Conservation (phyloP, 805 yeast genomes). For the Barnettozyma wickerhamii region DNA sequence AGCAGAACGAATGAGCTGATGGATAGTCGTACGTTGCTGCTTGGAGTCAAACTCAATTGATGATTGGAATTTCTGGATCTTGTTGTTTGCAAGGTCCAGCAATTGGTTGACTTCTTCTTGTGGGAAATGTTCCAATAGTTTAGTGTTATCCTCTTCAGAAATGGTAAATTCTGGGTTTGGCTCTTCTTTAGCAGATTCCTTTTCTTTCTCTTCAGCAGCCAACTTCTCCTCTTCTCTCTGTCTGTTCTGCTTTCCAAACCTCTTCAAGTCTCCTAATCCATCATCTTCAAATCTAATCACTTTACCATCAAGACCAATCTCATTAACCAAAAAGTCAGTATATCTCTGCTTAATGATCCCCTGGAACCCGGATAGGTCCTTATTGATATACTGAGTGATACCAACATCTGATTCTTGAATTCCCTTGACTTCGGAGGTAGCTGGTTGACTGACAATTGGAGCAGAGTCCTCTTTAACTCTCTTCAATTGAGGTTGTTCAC, state of each 20-base stretch:
- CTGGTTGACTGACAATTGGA: neutral
- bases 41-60: slow-evolving; percentile 58
- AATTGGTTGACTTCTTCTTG: slow-evolving; percentile 39
- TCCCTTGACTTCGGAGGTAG: slow-evolving; percentile 27
- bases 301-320: slow-evolving; percentile 61
- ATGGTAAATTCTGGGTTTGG: slow-evolving; percentile 34
- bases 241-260: slow-evolving; percentile 32
- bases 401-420: slow-evolving; percentile 82
- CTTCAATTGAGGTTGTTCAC: neutral
- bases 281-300: slow-evolving; percentile 75
- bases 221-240: slow-evolving; percentile 10
- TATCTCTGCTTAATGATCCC: slow-evolving; percentile 87
- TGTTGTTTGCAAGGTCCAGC: slow-evolving; percentile 9
- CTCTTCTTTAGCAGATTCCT: slow-evolving; percentile 23
- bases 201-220: slow-evolving; percentile 8
- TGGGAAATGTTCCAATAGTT: slow-evolving; percentile 53
- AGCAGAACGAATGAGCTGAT: slow-evolving; percentile 67
- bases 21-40: slow-evolving; percentile 69
- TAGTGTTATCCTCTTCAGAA: slow-evolving; percentile 38
- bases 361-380: slow-evolving; percentile 54
- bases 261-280: slow-evolving; percentile 56
- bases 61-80: slow-evolving; percentile 58
- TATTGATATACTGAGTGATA: slow-evolving; percentile 63
- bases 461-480: neutral
- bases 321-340: slow-evolving; percentile 92